These are phyloP conservation scores for Lagenaria siceraria DNA, from an alignment of 306 rosid genomes.

Conservation along the genomic window DNA sequence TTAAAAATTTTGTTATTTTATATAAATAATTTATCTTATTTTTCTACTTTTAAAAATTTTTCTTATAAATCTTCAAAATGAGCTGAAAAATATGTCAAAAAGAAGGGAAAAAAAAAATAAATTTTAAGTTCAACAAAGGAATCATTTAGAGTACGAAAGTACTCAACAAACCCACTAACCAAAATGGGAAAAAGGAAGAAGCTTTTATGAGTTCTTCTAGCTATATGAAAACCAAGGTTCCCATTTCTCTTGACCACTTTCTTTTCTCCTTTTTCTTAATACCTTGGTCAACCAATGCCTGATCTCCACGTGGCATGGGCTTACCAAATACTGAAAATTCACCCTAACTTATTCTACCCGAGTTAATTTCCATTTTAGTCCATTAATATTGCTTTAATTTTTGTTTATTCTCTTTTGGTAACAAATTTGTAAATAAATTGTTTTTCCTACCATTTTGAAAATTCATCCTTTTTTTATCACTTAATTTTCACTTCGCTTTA, in stretches of 20 bases:
- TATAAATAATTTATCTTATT: too few relatives aligned
- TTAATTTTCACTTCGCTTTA: too few relatives aligned
- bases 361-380: background rate
- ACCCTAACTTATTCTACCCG: background rate
- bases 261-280: background rate
- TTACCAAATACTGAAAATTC: background rate
- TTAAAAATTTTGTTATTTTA: too few relatives aligned
- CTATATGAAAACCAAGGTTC: background rate
- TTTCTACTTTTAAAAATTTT: background rate
- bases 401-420: too few relatives aligned
- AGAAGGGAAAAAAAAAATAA: too few relatives aligned
- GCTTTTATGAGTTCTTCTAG: background rate
- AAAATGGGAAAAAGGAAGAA: constrained; percentile 3
- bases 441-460: too few relatives aligned
- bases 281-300: background rate
- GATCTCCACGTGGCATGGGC: background rate
- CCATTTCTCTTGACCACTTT: background rate
- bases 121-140: background rate
- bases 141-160: constrained; percentile 6
- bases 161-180: constrained; percentile 8
- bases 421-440: too few relatives aligned
- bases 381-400: too few relatives aligned
- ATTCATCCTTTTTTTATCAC: too few relatives aligned
- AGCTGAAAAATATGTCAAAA: background rate
- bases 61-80: background rate